Base-by-base conservation (phyloP, 257 asterid genomes). In the Plectranthus barbatus region DNA sequence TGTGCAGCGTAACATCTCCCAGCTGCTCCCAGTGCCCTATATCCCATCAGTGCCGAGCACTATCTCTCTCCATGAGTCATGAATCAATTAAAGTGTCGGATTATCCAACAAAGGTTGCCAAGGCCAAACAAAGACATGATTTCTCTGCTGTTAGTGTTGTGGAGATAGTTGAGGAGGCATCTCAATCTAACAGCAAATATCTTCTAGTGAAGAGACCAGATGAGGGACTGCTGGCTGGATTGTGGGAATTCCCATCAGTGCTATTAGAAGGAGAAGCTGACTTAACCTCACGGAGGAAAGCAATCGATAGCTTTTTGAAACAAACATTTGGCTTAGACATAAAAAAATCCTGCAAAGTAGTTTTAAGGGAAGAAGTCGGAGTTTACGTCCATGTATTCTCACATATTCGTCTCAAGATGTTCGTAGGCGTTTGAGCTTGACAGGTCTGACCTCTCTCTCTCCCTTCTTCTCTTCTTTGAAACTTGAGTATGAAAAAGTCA, bases 201-300 rank as follows among this genome's bases (percentile, higher is more conserved):
- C 77, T 89, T 81, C 81, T 92, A 34, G 95, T 89, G 39, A 89
- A 83, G 77, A 89, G 99, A 71, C 97, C 97, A 68, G 85, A 85
- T 17, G 74, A 78, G 46, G 99, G 99, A 62, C 72, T 92, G 82
- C 90, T 92, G 69, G 97, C 99, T 52, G 97, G 97, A 42, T 95
- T 89, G 45, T 92, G 99, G 99, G 99, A 92, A 79, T 92, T 92
- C 77, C 97, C 99, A 29, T 87, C 95, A 50, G 95, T 92, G 70
- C 72, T 76, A 52, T 67, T 92, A 69, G 86, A 79, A 36, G 83
- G 80, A 73, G 97, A 89, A 76, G 80, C 79, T 39, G 90, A 85
- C 40, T 66, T 70, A 80, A 66, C 73, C 64, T 64, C 76, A 12
- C 79, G 99, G 52, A 86, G 94, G 77, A 72, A 78, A 76, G 82